Evolutionary conservation across 225 moss, liverwort and hornwort species (phyloP).

Genomic region (Pleurozium schreberi): DNA sequence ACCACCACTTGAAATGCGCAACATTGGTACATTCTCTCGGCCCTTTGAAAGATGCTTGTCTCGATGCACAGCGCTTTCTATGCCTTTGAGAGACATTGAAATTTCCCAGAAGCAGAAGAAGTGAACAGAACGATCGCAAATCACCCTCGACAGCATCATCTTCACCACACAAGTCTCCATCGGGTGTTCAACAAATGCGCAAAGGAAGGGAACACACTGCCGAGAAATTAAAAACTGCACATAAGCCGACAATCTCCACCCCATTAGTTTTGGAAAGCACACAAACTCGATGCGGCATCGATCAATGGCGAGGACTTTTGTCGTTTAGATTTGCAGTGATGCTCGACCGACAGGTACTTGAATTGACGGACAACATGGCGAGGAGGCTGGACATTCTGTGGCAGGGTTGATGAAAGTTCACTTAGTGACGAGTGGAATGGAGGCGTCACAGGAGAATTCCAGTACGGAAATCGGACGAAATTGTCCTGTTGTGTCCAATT

Average conservation of each 20-base stretch:
- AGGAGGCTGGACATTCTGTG: not conserved
- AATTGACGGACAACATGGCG: not conserved
- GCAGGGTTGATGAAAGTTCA: slow-evolving; percentile 3
- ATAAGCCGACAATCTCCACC: not conserved
- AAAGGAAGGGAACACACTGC: too few species aligned
- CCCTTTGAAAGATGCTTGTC: not conserved
- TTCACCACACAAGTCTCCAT: not conserved
- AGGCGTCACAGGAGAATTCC: not conserved
- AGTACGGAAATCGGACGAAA: not conserved
- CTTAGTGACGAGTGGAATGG: not conserved
- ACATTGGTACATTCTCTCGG: not conserved
- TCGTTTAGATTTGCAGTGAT: too few species aligned
- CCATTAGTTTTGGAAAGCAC: not conserved
- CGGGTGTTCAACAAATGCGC: too few species aligned
- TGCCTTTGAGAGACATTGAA: not conserved
- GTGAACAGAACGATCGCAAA: not conserved
- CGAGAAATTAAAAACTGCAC: not conserved
- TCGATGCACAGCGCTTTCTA: not conserved
- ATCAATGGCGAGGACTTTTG: not conserved
- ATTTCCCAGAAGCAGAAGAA: not conserved
- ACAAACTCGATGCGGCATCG: not conserved
- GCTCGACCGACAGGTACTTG: too few species aligned
- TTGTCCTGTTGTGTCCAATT: not conserved
- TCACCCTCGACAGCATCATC: not conserved
- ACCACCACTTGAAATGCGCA: not conserved